Percentiles rank a stretch among this genome's conserved stretches.
Conservation (phyloP, 1,284 basidiomycete species). For the Heterobasidion parviporum region DNA sequence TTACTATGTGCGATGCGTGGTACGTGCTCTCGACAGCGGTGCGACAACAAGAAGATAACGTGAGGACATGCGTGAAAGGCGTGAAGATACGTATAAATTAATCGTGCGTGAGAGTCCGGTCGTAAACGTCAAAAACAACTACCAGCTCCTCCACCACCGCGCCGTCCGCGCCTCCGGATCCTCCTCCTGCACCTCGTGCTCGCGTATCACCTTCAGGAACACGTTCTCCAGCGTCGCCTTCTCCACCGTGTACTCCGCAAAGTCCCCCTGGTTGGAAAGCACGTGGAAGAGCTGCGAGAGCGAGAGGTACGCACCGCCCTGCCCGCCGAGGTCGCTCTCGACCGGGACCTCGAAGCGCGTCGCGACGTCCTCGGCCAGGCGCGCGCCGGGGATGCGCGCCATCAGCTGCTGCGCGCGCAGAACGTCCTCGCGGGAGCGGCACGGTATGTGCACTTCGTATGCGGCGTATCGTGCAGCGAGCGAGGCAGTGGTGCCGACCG, state of each 20-base stretch:
- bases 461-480: constrained; percentile 60
- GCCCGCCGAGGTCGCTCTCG: constrained; percentile 8
- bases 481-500: constrained; percentile 59
- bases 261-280: constrained; percentile 41
- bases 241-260: constrained; percentile 63
- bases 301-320: constrained; percentile 23
- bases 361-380: constrained; percentile 68
- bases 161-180: constrained; percentile 16
- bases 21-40: too few relatives aligned
- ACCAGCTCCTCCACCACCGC: too few relatives aligned
- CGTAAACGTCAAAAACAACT: too few relatives aligned
- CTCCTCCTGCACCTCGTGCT: constrained; percentile 54
- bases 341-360: constrained; percentile 74
- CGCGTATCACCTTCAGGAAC: constrained; percentile 66
- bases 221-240: constrained; percentile 62
- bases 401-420: constrained; percentile 50
- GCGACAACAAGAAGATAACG: too few relatives aligned
- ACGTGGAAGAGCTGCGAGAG: constrained; percentile 52
- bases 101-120: too few relatives aligned
- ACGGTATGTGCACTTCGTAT: constrained; percentile 75
- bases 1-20: too few relatives aligned
- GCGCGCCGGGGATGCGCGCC: constrained; percentile 51
- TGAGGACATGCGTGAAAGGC: too few relatives aligned
- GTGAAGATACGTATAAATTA: too few relatives aligned
- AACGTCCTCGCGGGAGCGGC: constrained; percentile 53